Percentiles rank a stretch among this genome's conserved stretches.
Conservation (phyloP, 1,284 basidiomycete species). For the Erythrobasidium hasegawianum region DNA sequence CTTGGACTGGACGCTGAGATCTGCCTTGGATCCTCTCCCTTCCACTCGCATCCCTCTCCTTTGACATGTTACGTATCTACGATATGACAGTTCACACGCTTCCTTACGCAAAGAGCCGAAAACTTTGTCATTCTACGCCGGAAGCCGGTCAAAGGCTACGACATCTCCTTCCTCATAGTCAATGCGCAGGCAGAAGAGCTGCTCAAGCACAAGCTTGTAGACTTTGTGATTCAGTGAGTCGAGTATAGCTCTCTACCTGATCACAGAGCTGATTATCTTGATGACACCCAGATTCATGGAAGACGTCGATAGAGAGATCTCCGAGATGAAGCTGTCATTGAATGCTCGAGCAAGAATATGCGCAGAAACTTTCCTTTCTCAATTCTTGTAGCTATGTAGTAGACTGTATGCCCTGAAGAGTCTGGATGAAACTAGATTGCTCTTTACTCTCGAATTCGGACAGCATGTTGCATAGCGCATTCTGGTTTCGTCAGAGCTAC, state of each 20-base stretch:
- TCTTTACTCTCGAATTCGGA: too few species aligned
- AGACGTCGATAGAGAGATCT: slow-evolving; percentile 55
- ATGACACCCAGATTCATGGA: slow-evolving; percentile 45
- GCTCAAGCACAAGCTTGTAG: slow-evolving; percentile 99
- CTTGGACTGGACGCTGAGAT: too few species aligned
- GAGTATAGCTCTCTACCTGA: neutral
- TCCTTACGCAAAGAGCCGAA: slow-evolving; percentile 98
- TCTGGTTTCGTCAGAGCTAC: too few species aligned
- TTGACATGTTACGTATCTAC: slow-evolving; percentile 40
- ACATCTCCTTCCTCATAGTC: slow-evolving; percentile 98
- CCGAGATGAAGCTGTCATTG: slow-evolving; percentile 64
- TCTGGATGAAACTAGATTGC: too few species aligned
- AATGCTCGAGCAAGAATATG: slow-evolving; percentile 96
- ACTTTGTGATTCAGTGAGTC: slow-evolving; percentile 92
- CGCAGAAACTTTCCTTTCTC: slow-evolving; percentile 60
- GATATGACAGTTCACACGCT: slow-evolving; percentile 80
- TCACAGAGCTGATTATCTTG: neutral
- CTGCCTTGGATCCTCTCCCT: neutral
- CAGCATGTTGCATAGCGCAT: too few species aligned
- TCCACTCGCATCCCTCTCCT: neutral
- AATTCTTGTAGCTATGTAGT: slow-evolving; percentile 28
- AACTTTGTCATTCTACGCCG: slow-evolving; percentile 92
- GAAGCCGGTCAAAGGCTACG: slow-evolving; percentile 94
- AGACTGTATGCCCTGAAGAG: too few species aligned
- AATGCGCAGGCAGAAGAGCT: slow-evolving; percentile 95